Evolutionary conservation across 208 protist genomes (phyloP), one percentile per base, ranked within the genome.

Genomic region (Zelonia costaricensis): DNA sequence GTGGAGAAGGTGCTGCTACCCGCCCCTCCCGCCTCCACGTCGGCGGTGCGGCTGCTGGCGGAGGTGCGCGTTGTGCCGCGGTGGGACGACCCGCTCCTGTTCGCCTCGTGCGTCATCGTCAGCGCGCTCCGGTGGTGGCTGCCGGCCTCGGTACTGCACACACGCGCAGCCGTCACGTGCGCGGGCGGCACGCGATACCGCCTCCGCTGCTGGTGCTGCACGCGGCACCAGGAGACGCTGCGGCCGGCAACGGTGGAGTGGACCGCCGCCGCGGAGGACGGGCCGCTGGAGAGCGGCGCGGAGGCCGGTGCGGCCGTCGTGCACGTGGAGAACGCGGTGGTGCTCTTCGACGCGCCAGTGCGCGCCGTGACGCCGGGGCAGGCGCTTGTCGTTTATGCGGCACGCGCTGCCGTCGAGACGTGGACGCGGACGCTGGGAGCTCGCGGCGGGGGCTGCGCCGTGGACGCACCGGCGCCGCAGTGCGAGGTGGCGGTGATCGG

Each of bases 331-430:
- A 22, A 28, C 28, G 58, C 44, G 31, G 35, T 30, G 25, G 76
- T 88, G 1, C 30, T 48, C 9, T 79, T 88, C 15, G 65, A 76
- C 6, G 56, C 46, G 6, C 69, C 82, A 1, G 64, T 86, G 33
- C 82, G 86, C 3, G 80, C 83, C n/a, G 16, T 85, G n/a, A 76
- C 81, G 10, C 8, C 78, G 5, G 86, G 86, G 7, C 86, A 93
- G 65, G 72, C 75, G 33, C 55, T 90, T 4, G 83, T 90, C 31
- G 56, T 71, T 1, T 90, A 93, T 64, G 35, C 60, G 9, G 38
- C 75, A 6, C 35, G 56, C 25, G 0, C 36, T 4, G 54, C 18
- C n/a, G 30, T 80, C 13, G 22, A 18, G 35, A 12, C 12, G 18
- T 25, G 22, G n/a, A 28, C 27, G 12, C 7, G 5, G 27, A 20